phyloP scores from a whole-genome alignment of 257 asterid species.

The Solanum acaule region DNA sequence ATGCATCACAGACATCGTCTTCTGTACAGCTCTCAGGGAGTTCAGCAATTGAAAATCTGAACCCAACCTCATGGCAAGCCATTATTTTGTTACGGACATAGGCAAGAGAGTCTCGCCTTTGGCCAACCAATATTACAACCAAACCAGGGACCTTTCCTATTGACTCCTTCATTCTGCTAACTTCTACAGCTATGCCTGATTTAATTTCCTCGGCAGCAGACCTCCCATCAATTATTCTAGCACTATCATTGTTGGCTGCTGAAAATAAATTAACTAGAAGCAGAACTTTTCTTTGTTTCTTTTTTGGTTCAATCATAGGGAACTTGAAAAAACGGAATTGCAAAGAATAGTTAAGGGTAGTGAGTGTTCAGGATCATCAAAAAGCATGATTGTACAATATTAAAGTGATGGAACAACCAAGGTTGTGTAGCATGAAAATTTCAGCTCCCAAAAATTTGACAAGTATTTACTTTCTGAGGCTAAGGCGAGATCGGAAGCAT shows the following conservation, averaged over 20 bases:
- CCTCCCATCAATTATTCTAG: conserved; percentile 58
- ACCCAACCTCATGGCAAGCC: conserved; percentile 84
- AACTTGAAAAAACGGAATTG: neutral
- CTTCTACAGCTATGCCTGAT: conserved; percentile 55
- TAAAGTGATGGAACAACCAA: neutral
- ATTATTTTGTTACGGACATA: conserved; percentile 67
- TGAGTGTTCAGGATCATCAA: neutral
- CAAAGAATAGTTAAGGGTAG: neutral
- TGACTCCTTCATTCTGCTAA: conserved; percentile 48
- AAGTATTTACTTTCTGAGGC: neutral
- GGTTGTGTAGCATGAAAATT: neutral
- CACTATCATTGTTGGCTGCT: conserved; percentile 27
- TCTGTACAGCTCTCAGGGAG: conserved; percentile 60
- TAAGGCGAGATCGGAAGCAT: neutral
- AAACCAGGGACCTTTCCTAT: conserved; percentile 67
- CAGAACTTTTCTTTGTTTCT: neutral
- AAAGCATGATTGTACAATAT: neutral
- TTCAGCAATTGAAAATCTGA: conserved; percentile 37
- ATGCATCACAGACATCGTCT: conserved; percentile 45
- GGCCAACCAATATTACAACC: conserved; percentile 80
- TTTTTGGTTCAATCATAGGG: neutral
- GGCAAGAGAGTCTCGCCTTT: conserved; percentile 60
- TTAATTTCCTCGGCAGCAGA: conserved; percentile 61
- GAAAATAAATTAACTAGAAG: conserved; percentile 4
- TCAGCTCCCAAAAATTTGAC: neutral